Percentiles rank a stretch among this genome's conserved stretches.
phyloP scores from a whole-genome alignment of 805 yeast genomes.

The Metschnikowia proteae region DNA sequence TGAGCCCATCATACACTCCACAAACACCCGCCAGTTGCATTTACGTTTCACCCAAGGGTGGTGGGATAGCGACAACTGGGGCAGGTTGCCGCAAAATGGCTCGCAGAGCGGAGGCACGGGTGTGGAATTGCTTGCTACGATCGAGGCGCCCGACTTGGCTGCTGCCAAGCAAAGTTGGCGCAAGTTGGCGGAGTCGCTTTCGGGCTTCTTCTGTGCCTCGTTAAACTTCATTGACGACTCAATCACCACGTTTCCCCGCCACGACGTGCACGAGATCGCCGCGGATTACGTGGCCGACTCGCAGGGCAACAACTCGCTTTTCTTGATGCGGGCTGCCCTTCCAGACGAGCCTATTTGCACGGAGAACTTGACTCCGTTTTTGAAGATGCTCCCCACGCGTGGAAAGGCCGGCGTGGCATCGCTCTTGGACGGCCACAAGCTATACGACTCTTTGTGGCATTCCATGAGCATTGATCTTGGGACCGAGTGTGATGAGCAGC shows the following conservation, averaged over 20 bases:
- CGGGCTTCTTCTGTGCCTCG: slow-evolving; percentile 95
- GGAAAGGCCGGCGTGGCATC: slow-evolving; percentile 88
- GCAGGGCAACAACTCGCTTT: slow-evolving; percentile 38
- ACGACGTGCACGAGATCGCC: slow-evolving; percentile 37
- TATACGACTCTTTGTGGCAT: slow-evolving; percentile 92
- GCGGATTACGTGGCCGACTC: slow-evolving; percentile 24
- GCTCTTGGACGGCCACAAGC: slow-evolving; percentile 81
- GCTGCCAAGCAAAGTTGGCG: slow-evolving; percentile 68
- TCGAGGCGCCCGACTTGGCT: slow-evolving; percentile 56
- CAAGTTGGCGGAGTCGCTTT: slow-evolving; percentile 64
- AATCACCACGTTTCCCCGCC: slow-evolving; percentile 57
- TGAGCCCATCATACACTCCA: slow-evolving; percentile 66
- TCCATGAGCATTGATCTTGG: slow-evolving; percentile 81
- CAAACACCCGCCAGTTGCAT: slow-evolving; percentile 73
- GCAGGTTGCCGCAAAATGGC: slow-evolving; percentile 72
- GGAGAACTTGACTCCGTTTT: slow-evolving; percentile 90
- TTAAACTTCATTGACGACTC: slow-evolving; percentile 80
- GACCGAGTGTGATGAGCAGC: slow-evolving; percentile 45
- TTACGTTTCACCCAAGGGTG: slow-evolving; percentile 89
- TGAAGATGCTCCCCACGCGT: slow-evolving; percentile 85
- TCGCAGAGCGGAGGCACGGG: slow-evolving; percentile 84
- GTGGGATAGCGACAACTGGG: slow-evolving; percentile 92
- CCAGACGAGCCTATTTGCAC: slow-evolving; percentile 97
- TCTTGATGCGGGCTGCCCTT: slow-evolving; percentile 73
- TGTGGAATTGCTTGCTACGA: slow-evolving; percentile 85